Conservation (phyloP, 257 asterid species). For the Ehretia macrophylla region DNA sequence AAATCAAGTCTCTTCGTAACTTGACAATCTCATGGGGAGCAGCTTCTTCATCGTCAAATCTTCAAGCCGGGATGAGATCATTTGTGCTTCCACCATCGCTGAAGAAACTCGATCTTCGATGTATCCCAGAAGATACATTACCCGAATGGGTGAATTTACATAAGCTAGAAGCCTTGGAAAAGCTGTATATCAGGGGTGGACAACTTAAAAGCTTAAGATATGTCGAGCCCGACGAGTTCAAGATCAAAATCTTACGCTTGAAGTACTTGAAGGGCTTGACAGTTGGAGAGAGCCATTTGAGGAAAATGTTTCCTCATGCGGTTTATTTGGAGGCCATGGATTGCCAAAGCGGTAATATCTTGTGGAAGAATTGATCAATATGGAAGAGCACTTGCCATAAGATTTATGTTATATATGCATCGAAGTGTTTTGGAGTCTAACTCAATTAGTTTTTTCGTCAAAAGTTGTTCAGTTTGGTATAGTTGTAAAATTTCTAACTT, state of each 20-base stretch:
- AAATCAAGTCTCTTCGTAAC: background rate
- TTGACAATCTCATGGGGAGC: background rate
- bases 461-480: too few relatives aligned
- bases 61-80: background rate
- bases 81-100: background rate
- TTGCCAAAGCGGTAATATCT: too few relatives aligned
- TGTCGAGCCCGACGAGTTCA: background rate
- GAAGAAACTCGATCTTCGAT: background rate
- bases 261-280: background rate
- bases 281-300: background rate
- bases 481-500: too few relatives aligned
- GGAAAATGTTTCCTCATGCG: background rate
- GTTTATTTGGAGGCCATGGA: background rate
- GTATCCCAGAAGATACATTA: background rate
- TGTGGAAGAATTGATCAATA: too few relatives aligned
- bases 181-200: slow-evolving; percentile 1
- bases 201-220: background rate
- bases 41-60: too few relatives aligned
- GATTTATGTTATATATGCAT: too few relatives aligned
- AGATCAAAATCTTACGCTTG: background rate
- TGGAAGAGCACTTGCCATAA: too few relatives aligned
- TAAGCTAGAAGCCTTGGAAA: background rate
- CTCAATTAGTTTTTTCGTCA: too few relatives aligned
- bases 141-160: background rate
- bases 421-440: too few relatives aligned